These are phyloP conservation scores for Scalesia atractyloides DNA, from an alignment of 129 eudicot species.

Conservation along the genomic window DNA sequence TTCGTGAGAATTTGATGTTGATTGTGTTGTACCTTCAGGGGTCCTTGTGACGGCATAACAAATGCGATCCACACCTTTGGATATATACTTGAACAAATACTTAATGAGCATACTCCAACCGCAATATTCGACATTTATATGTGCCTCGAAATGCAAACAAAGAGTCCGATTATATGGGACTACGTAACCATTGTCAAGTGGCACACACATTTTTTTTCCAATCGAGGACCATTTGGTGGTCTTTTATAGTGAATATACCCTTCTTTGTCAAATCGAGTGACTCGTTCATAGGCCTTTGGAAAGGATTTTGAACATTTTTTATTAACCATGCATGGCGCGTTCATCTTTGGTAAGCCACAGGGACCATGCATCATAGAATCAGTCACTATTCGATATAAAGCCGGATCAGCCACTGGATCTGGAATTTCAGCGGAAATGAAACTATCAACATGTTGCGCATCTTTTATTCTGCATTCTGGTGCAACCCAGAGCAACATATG, in stretches of 20 bases:
- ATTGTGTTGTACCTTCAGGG: background rate
- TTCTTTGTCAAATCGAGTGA: no score
- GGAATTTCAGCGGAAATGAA: background rate
- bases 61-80: background rate
- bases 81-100: background rate
- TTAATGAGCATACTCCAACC: background rate
- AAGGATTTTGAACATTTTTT: background rate
- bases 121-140: background rate
- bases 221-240: no score
- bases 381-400: background rate
- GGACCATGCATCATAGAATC: conserved; percentile 18
- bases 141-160: background rate
- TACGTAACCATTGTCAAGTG: no score
- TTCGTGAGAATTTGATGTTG: background rate
- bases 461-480: background rate
- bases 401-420: background rate
- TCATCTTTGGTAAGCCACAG: background rate
- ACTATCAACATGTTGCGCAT: background rate
- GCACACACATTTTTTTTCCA: no score
- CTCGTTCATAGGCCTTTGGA: background rate
- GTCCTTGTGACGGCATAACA: background rate
- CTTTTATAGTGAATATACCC: no score
- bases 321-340: background rate
- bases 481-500: background rate
- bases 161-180: background rate